A percentile compares a stretch with the other conserved stretches of the same genome.
phyloP scores from a whole-genome alignment of 768 basidiomycete genomes.

The Cystofilobasidium macerans region DNA sequence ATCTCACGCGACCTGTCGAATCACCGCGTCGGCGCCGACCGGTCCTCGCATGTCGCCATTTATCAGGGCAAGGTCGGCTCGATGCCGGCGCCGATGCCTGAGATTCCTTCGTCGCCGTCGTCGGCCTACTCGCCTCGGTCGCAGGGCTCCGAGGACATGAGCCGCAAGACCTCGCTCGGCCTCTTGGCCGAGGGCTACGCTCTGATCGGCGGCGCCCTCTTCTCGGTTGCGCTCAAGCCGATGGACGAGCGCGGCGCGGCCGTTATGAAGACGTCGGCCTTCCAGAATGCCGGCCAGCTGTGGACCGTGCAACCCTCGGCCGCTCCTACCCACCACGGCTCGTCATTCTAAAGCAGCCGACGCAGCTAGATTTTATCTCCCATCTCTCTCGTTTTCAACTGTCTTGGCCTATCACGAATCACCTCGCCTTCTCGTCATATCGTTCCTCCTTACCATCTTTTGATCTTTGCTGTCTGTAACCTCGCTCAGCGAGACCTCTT shows the following conservation, averaged over 20 bases:
- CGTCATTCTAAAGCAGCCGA: background rate
- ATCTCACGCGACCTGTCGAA: conserved; percentile 4
- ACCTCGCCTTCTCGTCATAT: background rate
- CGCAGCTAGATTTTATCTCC: background rate
- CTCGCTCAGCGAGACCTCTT: too few species aligned
- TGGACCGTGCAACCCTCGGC: background rate
- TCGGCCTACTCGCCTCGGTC: conserved; percentile 11
- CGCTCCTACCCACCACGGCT: too few species aligned
- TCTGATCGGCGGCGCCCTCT: conserved; percentile 23
- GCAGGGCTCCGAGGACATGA: background rate
- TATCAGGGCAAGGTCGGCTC: conserved; percentile 9
- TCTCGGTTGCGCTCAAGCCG: conserved; percentile 20
- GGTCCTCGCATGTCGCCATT: conserved; percentile 4
- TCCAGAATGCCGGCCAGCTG: conserved; percentile 14
- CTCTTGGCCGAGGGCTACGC: conserved; percentile 21
- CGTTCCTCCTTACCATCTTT: too few species aligned
- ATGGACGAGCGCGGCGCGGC: conserved; percentile 22
- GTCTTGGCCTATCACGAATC: background rate
- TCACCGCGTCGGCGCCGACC: background rate
- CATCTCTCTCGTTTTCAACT: background rate
- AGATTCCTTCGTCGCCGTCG: background rate
- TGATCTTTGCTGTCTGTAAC: too few species aligned
- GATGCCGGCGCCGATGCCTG: background rate
- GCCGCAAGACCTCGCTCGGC: conserved; percentile 3
- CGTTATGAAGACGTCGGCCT: conserved; percentile 15